Evolutionary conservation across 176 grass and related monocot genomes (phyloP), one percentile per base, ranked within the genome.

Genomic region (Cenchrus americanus): DNA sequence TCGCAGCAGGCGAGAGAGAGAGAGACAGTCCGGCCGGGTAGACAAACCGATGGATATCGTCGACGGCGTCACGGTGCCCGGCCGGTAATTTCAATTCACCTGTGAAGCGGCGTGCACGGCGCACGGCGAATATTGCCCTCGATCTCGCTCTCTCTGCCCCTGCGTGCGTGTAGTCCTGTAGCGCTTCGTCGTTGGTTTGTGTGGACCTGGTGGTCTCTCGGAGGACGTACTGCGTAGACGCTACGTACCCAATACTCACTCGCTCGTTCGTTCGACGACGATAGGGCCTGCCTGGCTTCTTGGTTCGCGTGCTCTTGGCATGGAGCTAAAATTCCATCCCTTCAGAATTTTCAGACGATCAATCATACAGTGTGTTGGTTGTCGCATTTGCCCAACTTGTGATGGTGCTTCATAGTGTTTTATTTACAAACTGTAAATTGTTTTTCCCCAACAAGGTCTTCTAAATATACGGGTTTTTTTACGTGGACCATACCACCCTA

Each of bases 281-380:
- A 37, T 37, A 37, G 3, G 34, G 4, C 30, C 49, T 69, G 41
- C 43, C 43, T 44, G 7, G 10, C 53, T 57, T 59, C 52, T 71
- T 60, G 66, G 80, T 71, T 23, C 22, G 40, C 13, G 53, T 71
- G 66, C 37, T 71, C 13, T 13, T 69, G 52, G 79, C 52, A 71
- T 70, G 50, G 66, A 79, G 44, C 46, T 52, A 30, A 34, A 43
- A 79, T 65, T 79, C 8, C 76, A 79, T 24, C 50, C 22, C 1
- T 8, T 23, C 17, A 22, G 42, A 37, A 37, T 37, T 37, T 48
- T 71, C 23, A 11, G 26, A 40, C 47, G 34, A 37, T 37, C 34
- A 37, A 37, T 37, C 7, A 4, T 53, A 37, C 34, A 37, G 34
- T 40, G 14, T 37, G 24, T 15, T 80, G 5, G 34, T 68, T 54